Base-by-base conservation (phyloP, 148 eudicot species). In the Rhododendron simsii region DNA sequence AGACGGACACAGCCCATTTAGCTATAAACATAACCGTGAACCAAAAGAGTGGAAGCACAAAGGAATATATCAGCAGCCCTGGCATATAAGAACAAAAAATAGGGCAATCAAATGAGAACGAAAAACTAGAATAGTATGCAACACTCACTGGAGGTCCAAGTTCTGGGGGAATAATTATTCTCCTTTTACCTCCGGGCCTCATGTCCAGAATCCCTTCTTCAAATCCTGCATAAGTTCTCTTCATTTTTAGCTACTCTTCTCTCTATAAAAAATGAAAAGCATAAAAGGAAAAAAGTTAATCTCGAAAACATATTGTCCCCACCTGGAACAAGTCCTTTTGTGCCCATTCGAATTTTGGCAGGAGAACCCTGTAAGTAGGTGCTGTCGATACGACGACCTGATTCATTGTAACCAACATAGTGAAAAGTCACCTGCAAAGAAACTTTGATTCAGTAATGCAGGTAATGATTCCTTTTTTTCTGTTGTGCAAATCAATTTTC, bases 361-460 rank as follows among this genome's bases (percentile, higher is more conserved):
- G 99, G 99, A 86, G 93, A 21, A 65, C 97, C 97, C 90, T 95
- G 98, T 81, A 95, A 48, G 91, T 96, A 96, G 69, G 96, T 94
- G 90, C 99, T 96, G 89, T 96, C 99, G 85, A 96, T 96, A 35
- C 99, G 99, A 0, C 99, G 95, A 30, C 99, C 99, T 30, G 99
- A 94, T 90, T 96, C 99, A 85, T 96, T 96, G 84, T 96, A 96
- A 86, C 99, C 99, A 84, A 93, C 79, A 86, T 96, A 96, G 84
- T 96, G 94, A 89, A 96, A 96, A 74, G 86, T 91, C 90, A 96
- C 94, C 99, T 96, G 93, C 81, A 28, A 78, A 47, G 82, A 51
- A 85, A 84, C 44, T 15, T 61, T 45, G 23, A 84, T 51, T 81
- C 30, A 63, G 41, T 23, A 81, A 53, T 41, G 47, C 67, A 76